phyloP scores from a whole-genome alignment of 2,329 filamentous ascomycete species.

The Cyanodermella asteris region DNA sequence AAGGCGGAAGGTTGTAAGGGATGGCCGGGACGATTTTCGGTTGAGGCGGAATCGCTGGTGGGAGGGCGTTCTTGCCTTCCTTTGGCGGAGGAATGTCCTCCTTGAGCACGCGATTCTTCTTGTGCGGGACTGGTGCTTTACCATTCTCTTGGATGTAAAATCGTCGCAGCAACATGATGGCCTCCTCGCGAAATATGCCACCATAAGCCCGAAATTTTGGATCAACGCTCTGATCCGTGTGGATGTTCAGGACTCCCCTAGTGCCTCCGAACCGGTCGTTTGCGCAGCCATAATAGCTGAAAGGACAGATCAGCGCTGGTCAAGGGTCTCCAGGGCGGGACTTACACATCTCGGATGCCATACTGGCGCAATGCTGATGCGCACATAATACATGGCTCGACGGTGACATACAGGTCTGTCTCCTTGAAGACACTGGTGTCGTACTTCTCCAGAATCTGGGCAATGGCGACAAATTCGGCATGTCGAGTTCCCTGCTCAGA shows the following conservation, averaged over 20 bases:
- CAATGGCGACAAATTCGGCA: slow-evolving; percentile 80
- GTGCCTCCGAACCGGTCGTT: slow-evolving; percentile 97
- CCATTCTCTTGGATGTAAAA: slow-evolving; percentile 98
- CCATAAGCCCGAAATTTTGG: slow-evolving; percentile 62
- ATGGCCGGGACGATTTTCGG: too few species aligned
- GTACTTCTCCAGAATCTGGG: slow-evolving; percentile 40
- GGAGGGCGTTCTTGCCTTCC: too few species aligned
- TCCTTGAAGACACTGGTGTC: slow-evolving; percentile 47
- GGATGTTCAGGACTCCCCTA: slow-evolving; percentile 76
- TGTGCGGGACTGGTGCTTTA: slow-evolving; percentile 46
- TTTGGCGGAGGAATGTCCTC: slow-evolving; percentile 28
- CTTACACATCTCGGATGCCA: slow-evolving; percentile 62
- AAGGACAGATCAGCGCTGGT: too few species aligned
- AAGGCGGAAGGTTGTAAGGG: too few species aligned
- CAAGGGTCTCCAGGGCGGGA: too few species aligned
- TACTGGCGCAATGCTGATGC: slow-evolving; percentile 80
- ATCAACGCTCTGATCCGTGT: slow-evolving; percentile 55
- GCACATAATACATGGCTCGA: slow-evolving; percentile 98
- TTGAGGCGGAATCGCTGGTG: too few species aligned
- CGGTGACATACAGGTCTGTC: slow-evolving; percentile 78
- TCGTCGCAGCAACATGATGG: slow-evolving; percentile 71
- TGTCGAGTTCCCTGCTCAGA: slow-evolving; percentile 65
- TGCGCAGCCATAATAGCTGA: slow-evolving; percentile 85
- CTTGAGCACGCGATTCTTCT: slow-evolving; percentile 42
- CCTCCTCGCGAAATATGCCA: slow-evolving; percentile 75